phyloP scores from a whole-genome alignment of 1,139 yeast species.

The Schizosaccharomyces versatilis region DNA sequence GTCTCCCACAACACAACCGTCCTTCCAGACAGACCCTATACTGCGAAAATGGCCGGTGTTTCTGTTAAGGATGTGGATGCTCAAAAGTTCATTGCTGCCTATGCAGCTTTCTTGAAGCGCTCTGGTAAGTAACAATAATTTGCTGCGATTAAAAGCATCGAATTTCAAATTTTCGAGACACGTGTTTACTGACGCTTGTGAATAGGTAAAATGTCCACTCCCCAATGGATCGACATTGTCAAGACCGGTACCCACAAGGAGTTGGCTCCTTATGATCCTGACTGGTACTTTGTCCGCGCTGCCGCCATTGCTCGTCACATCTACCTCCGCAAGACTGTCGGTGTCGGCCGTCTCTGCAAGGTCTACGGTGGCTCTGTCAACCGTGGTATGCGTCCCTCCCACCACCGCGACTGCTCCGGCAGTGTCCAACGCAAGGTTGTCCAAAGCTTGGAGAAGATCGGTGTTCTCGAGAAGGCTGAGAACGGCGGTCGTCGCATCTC shows the following conservation, averaged over 20 bases:
- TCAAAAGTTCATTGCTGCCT: conserved; percentile 97
- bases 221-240: conserved; percentile 99
- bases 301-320: conserved; percentile 99
- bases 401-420: conserved; percentile 98
- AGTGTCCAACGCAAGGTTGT: conserved; percentile 96
- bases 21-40: background rate
- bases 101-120: conserved; percentile 98
- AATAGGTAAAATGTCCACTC: conserved; percentile 26
- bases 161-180: background rate
- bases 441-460: conserved; percentile 95
- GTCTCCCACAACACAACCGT: too few relatives aligned
- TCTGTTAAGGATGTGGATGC: conserved; percentile 92
- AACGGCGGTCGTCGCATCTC: conserved; percentile 99
- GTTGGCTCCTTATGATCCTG: conserved; percentile 99
- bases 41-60: conserved; percentile 5
- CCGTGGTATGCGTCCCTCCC: conserved; percentile 98
- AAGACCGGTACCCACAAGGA: conserved; percentile 98
- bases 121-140: conserved; percentile 38
- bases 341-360: conserved; percentile 98
- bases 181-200: background rate
- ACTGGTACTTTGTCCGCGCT: conserved; percentile 45
- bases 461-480: conserved; percentile 87
- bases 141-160: background rate
- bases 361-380: conserved; percentile 97
- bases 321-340: conserved; percentile 97